Base-by-base conservation (phyloP, 805 yeast genomes). In the Lipomyces sp. region DNA sequence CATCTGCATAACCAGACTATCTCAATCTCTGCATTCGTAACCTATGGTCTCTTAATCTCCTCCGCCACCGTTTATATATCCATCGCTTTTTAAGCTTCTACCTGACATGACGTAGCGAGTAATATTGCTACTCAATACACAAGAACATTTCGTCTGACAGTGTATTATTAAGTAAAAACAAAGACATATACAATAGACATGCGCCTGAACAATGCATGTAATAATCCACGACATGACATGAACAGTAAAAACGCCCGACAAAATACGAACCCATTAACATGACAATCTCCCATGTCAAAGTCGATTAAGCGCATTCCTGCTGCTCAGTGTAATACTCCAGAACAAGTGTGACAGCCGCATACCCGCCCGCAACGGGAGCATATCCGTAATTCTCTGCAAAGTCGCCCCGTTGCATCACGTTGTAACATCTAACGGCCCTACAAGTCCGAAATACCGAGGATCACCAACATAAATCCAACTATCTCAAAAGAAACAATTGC, bases 151-250 rank as follows among this genome's bases (percentile, higher is more conserved):
- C 13, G 48, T 24, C 29, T 42, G n/a, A n/a, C 29, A 42, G 24
- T 24, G 24, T 24, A 24, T 24, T 24, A 24, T 24, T 24, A 24
- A 24, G 24, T 24, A 24, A 24, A 24, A n/a, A 42, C n/a, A 42
- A 42, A 42, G 24, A n/a, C 48, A 10, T 15, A 42, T 42, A 42
- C 48, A 42, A 42, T 15, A 18, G 39, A 42, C 48, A 42, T 42
- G 48, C 48, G 48, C 48, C 48, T 10, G 18, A 42, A 42, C 48
- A 42, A 42, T 42, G 48, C 48, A n/a, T 42, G 48, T 15, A 42
- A 42, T 15, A 42, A 42, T 42, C 24, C 18, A 42, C 48, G 48
- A 42, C n/a, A n/a, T 24, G 15, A 42, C 48, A 18, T 42, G 15
- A 42, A 42, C 15, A 13, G 48, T n/a, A 11, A 15, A 15, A 42